phyloP scores from a whole-genome alignment of 2,329 filamentous ascomycete species.

The Biscogniauxia sp. region DNA sequence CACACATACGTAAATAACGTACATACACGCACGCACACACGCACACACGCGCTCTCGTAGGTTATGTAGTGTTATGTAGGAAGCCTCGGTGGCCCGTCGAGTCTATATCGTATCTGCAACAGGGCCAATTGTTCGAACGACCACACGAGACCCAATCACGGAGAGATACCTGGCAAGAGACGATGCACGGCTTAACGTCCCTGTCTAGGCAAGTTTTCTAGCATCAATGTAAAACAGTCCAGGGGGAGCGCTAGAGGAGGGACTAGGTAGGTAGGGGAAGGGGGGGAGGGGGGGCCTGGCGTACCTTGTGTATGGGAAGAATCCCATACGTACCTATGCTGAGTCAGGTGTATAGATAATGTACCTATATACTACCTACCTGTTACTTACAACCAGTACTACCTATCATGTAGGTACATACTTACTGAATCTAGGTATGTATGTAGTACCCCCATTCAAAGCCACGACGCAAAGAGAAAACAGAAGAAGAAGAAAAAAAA shows the following conservation, averaged over 20 bases:
- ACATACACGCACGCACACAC: neutral
- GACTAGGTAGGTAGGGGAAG: constrained; percentile 3
- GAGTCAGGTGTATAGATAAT: no score
- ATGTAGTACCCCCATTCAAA: neutral
- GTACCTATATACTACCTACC: no score
- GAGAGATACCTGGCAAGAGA: constrained; percentile 2
- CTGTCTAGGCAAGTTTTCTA: constrained; percentile 7
- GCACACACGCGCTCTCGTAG: neutral
- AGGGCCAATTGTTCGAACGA: neutral
- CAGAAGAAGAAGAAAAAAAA: neutral
- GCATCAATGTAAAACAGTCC: constrained; percentile 38
- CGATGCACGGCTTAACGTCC: constrained; percentile 8
- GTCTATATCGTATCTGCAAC: constrained; percentile 5
- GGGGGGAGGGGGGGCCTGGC: constrained; percentile 16
- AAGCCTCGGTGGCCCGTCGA: constrained; percentile 4
- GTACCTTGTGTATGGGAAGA: constrained; percentile 4
- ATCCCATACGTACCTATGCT: no score
- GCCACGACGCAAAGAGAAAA: neutral
- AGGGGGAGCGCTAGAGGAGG: constrained; percentile 26
- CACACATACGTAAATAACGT: neutral
- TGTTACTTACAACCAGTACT: no score
- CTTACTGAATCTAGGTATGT: no score
- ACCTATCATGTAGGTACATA: no score
- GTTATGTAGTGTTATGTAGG: neutral
- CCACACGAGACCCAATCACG: neutral